Base-by-base conservation (phyloP, 495 filamentous ascomycete genomes). In the Aspergillus biplanus region DNA sequence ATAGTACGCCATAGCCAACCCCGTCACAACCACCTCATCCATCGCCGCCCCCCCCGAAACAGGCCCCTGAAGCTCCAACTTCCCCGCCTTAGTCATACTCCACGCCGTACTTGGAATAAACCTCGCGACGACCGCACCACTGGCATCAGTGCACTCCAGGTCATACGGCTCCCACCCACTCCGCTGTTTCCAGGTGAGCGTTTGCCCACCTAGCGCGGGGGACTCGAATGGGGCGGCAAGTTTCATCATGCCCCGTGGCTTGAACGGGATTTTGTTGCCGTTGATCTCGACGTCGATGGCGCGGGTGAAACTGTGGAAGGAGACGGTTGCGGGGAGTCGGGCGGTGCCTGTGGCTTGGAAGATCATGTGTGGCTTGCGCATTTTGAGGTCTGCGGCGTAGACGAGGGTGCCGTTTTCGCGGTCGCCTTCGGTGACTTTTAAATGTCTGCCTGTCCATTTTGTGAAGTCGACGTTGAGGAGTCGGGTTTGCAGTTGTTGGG, bases 21-120 rank as follows among this genome's bases (percentile, higher is more conserved):
- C 65, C 0, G 65, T 64, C 1, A 67, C 65, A 21, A 67, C 65
- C 12, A 67, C 12, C 46, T 67, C 65, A 54, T 67, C 65, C 8
- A 33, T 54, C 3, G 64, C 3, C 18, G 11, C 37, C 7, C 33
- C 47, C 8, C 2, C 12, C 2, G 7, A 31, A 18, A 37, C 4
- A 8, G 27, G 47, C 31, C 32, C 31, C 5, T 34, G 18, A 35
- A 65, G 11, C 50, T 66, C 64, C 12, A 66, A 31, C 31, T 42
- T 11, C n/a, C 64, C 64, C 0, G 64, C 44, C 39, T 66, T 66
- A 21, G 56, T 66, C 55, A n/a, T 12, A 11, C 48, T 66, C 52
- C 44, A 57, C 7, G 27, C 8, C 1, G 7, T 35, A 32, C 53
- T 34, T 6, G 52, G 33, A 15, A 33, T 39, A 33, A 63, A 67